Base-by-base conservation (phyloP, 2,329 filamentous ascomycete genomes). In the Raffaelea deltoideospora region DNA sequence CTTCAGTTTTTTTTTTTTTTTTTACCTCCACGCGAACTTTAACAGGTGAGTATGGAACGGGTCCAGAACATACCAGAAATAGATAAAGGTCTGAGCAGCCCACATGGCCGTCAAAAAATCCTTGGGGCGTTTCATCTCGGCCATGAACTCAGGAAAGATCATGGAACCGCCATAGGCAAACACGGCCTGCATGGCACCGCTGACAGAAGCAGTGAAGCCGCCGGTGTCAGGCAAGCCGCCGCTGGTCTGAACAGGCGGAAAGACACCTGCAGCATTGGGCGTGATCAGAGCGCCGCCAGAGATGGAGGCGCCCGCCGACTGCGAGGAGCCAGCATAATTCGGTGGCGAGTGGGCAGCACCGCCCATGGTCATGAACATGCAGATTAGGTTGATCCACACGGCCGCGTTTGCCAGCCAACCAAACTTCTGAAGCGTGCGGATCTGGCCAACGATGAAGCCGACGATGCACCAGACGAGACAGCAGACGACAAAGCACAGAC, bases 111-210 rank as follows among this genome's bases (percentile, higher is more conserved):
- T 63, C 47, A 57, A 51, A 39, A 64, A 64, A 41, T 63, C 60
- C 43, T 50, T 50, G 4, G 60, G 60, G 20, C 57, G 56, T 22
- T 55, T 55, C 60, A 64, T 63, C 51, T 64, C 61, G 27, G 69
- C 61, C 53, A 76, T 59, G 44, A 76, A 66, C 37, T 72, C 67
- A 22, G 63, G 60, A 48, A 74, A 76, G 8, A 76, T 53, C 49
- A 69, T 64, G 3, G 66, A 65, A 4, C 72, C 71, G n/a, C 68
- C 68, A 42, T 74, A 76, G 0, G 68, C 63, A 36, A 66, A 69
- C 5, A 75, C 69, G 10, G 60, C 65, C 33, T 68, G 63, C 48
- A 67, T 64, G 28, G 68, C 52, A n/a, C 65, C 65, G 39, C 64
- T 65, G 37, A 71, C 51, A 5, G 60, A 59, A 21, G 56, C 63